Evolutionary conservation across 2,329 filamentous ascomycete genomes (phyloP).

Genomic region (Hypomyces perniciosus): DNA sequence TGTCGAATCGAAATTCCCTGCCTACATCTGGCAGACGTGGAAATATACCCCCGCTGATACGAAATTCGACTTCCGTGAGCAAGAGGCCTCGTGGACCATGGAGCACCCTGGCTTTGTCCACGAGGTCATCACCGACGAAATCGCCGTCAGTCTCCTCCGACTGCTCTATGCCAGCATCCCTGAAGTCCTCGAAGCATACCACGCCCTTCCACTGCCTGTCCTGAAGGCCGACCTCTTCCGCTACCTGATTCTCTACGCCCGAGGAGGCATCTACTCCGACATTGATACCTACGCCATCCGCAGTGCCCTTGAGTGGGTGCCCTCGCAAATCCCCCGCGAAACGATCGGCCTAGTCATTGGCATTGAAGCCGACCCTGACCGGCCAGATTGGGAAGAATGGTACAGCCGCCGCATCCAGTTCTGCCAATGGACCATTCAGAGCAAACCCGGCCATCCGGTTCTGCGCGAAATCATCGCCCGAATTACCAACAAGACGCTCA

Average conservation of each 20-base stretch:
- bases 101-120: constrained; percentile 88
- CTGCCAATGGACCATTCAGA: constrained; percentile 98
- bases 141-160: constrained; percentile 72
- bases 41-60: constrained; percentile 74
- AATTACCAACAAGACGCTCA: constrained; percentile 77
- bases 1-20: constrained; percentile 80
- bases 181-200: constrained; percentile 72
- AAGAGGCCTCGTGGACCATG: constrained; percentile 85
- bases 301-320: constrained; percentile 83
- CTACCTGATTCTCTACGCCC: constrained; percentile 60
- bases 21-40: constrained; percentile 99
- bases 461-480: constrained; percentile 80
- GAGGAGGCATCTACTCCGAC: constrained; percentile 70
- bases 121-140: constrained; percentile 91
- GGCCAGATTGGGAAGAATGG: constrained; percentile 89
- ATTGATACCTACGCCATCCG: constrained; percentile 87
- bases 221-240: constrained; percentile 76
- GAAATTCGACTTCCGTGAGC: constrained; percentile 72
- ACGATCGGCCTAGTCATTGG: constrained; percentile 83
- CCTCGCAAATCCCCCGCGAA: constrained; percentile 66
- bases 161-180: constrained; percentile 82
- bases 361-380: constrained; percentile 93
- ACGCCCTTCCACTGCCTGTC: constrained; percentile 65
- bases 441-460: constrained; percentile 89
- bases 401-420: constrained; percentile 96